Evolutionary conservation across 208 protist genomes (phyloP), one percentile per base, ranked within the genome.

Genomic region (Crithidia fasciculata): DNA sequence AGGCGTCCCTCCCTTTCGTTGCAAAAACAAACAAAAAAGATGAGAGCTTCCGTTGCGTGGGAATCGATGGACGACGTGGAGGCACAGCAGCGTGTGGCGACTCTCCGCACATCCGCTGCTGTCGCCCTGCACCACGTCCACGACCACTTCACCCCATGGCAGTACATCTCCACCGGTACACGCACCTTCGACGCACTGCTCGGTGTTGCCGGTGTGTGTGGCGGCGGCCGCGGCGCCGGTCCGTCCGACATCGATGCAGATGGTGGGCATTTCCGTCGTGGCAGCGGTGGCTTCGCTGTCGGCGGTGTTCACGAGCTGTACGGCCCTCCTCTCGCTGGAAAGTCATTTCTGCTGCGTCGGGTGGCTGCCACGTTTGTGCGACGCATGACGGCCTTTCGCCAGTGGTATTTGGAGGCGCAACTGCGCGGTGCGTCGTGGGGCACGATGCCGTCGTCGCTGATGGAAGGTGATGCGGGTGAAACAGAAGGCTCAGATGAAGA

Each of bases 241-340:
- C 45, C 45, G 12, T 49, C 45, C 0, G 45, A 8, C 45, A 49
- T 49, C 45, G 45, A 8, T 0, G 45, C 9, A 49, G 12, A 49
- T 9, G 57, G 57, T 18, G 57, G 9, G 12, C 18, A 37, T 18
- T n/a, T 13, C 10, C 10, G 40, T 57, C 50, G 44, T 45, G 39
- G 19, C 19, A 39, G 45, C 41, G 74, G 80, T 70, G 80, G 83
- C 3, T 55, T 83, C 6, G 9, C 57, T 8, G 59, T 68, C 5
- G 80, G 83, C 4, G 59, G 71, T 39, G 61, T 88, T 13, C 74
- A 77, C 39, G 80, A 88, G 55, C n/a, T 88, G 8, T 88, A 88
- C 59, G 83, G 83, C 0, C 80, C 83, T 2, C 74, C 80, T 4
- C 19, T 79, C 13, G 44, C 68, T 8, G 83, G 80, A 6, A 88